These are phyloP conservation scores for Paramecium primaurelia DNA, from an alignment of 73 alveolate species.

Conservation along the genomic window DNA sequence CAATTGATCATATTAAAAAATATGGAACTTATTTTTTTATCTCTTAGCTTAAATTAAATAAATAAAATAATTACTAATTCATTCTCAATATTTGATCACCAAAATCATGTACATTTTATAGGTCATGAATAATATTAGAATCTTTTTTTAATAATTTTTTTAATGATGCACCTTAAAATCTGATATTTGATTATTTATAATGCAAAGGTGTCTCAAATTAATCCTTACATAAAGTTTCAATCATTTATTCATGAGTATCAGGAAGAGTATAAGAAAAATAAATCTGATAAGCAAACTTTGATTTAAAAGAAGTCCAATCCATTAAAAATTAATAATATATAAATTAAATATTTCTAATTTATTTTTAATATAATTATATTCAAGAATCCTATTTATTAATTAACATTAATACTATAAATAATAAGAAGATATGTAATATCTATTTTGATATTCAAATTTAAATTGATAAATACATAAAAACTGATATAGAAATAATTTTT, in stretches of 20 bases:
- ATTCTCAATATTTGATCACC: slow-evolving; percentile 14
- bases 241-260: slow-evolving; percentile 1
- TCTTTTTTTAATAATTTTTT: neutral
- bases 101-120: neutral
- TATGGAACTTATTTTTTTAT: neutral
- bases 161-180: neutral
- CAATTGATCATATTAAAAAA: neutral
- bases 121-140: neutral
- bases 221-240: slow-evolving; percentile 14
- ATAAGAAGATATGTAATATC: too few relatives aligned
- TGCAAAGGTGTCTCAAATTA: neutral
- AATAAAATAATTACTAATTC: neutral
- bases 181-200: neutral
- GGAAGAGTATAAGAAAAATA: slow-evolving; percentile 11
- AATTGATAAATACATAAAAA: too few relatives aligned
- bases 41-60: neutral
- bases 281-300: neutral
- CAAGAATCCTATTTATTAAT: neutral
- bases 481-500: neutral
- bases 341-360: neutral
- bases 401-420: too few relatives aligned
- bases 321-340: neutral
- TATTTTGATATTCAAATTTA: too few relatives aligned
- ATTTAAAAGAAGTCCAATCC: neutral
- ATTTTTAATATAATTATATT: neutral